Evolutionary conservation across 208 protist genomes (phyloP).

Genomic region (Phytomonas francai): DNA sequence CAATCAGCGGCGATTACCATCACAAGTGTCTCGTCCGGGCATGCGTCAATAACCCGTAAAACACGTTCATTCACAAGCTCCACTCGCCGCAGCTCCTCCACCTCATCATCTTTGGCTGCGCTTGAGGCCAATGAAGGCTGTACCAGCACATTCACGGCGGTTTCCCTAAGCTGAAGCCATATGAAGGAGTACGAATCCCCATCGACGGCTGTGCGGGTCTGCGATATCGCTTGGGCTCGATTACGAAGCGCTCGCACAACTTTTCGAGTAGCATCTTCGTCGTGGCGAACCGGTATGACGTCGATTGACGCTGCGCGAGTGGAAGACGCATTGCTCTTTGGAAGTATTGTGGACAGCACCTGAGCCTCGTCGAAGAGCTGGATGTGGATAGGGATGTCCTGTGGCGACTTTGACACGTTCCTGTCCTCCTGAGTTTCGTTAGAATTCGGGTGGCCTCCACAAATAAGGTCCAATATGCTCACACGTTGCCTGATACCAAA

Average conservation of each 20-base stretch:
- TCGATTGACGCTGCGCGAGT: slow-evolving; percentile 13
- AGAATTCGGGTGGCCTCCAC: not conserved
- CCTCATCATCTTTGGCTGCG: not conserved
- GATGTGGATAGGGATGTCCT: not conserved
- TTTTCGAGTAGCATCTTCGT: slow-evolving; percentile 69
- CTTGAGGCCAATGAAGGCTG: not conserved
- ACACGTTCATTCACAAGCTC: slow-evolving; percentile 56
- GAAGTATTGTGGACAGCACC: slow-evolving; percentile 21
- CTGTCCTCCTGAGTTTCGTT: not conserved
- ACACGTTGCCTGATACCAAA: slow-evolving; percentile 62
- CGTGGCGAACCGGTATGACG: slow-evolving; percentile 52
- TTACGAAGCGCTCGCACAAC: slow-evolving; percentile 45
- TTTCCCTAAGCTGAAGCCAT: slow-evolving; percentile 65
- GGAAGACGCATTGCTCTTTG: not conserved
- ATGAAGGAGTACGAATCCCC: slow-evolving; percentile 32
- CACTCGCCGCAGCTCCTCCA: slow-evolving; percentile 24
- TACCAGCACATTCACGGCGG: slow-evolving; percentile 35
- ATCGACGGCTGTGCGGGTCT: slow-evolving; percentile 1
- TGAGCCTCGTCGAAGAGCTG: slow-evolving; percentile 49
- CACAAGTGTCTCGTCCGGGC: slow-evolving; percentile 62
- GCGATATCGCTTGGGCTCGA: slow-evolving; percentile 2
- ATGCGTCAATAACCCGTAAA: slow-evolving; percentile 58
- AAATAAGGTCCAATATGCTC: slow-evolving; percentile 51
- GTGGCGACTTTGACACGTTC: not conserved
- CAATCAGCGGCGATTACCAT: slow-evolving; percentile 39